A percentile compares a stretch with the other conserved stretches of the same genome.
Evolutionary conservation across 2,329 filamentous ascomycete species (phyloP).

Genomic region (Penicillium brasilianum): DNA sequence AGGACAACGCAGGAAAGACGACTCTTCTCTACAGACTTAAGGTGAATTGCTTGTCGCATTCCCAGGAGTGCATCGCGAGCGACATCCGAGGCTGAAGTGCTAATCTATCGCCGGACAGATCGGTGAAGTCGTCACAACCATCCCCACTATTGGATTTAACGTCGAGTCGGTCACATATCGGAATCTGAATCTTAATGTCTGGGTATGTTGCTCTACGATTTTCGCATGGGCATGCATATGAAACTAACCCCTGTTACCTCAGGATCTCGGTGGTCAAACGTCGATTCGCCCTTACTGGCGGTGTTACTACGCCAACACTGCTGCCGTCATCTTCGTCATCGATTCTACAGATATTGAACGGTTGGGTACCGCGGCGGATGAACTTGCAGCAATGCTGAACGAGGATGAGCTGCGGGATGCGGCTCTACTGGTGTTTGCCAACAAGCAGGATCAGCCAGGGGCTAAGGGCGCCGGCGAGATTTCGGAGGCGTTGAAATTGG

Average conservation of each 20-base stretch:
- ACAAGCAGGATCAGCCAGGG: constrained; percentile 98
- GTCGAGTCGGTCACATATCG: constrained; percentile 98
- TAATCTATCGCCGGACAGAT: constrained; percentile 63
- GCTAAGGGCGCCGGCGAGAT: constrained; percentile 97
- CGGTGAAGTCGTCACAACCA: constrained; percentile 97
- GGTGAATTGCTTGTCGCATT: constrained; percentile 56
- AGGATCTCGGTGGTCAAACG: constrained; percentile 97
- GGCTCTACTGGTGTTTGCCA: constrained; percentile 91
- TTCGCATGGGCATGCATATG: background rate
- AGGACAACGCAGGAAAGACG: constrained; percentile 99
- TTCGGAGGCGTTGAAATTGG: constrained; percentile 86
- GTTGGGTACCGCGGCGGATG: constrained; percentile 87
- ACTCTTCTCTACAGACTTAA: constrained; percentile 95
- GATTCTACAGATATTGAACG: constrained; percentile 98
- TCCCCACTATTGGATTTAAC: constrained; percentile 99
- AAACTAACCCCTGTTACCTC: constrained; percentile 13
- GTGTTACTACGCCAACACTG: constrained; percentile 99
- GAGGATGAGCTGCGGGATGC: constrained; percentile 96
- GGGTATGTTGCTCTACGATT: constrained; percentile 63
- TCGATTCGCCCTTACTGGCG: constrained; percentile 98
- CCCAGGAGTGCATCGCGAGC: background rate
- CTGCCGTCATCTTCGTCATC: constrained; percentile 97
- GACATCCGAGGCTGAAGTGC: constrained; percentile 11
- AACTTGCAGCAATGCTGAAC: constrained; percentile 91
- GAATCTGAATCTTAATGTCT: constrained; percentile 98